phyloP scores from a whole-genome alignment of 2,329 filamentous ascomycete genomes.

The Phaeosphaeria sp. region DNA sequence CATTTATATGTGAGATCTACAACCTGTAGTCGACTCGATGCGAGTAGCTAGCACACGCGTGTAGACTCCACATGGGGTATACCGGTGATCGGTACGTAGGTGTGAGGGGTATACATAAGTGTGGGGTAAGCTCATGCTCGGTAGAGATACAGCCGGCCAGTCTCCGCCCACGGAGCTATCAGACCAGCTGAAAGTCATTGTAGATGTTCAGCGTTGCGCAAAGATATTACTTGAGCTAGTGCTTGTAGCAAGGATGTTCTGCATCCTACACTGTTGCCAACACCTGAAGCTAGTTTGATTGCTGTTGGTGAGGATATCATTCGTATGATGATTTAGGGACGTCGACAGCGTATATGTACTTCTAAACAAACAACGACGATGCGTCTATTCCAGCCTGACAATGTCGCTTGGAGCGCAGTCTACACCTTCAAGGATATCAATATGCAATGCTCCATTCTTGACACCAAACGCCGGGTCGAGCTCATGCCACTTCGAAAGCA shows the following conservation, averaged over 20 bases:
- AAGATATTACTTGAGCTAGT: neutral
- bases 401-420: neutral
- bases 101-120: slow-evolving; percentile 11
- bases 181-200: neutral
- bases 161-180: neutral
- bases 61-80: slow-evolving; percentile 1
- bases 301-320: neutral
- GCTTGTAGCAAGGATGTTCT: too few relatives aligned
- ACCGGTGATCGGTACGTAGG: slow-evolving; percentile 2
- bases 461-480: slow-evolving; percentile 1
- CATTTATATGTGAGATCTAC: neutral
- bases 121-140: slow-evolving; percentile 5
- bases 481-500: neutral
- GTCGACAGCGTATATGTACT: neutral
- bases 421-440: neutral
- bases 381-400: neutral
- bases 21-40: neutral
- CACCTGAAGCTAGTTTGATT: neutral
- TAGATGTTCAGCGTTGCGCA: neutral
- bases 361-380: neutral
- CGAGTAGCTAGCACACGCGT: neutral
- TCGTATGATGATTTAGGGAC: neutral
- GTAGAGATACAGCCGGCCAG: neutral
- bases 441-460: neutral
- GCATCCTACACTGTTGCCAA: too few relatives aligned